These are phyloP conservation scores for Cubamyces lactineus DNA, from an alignment of 768 basidiomycete genomes.

Conservation along the genomic window DNA sequence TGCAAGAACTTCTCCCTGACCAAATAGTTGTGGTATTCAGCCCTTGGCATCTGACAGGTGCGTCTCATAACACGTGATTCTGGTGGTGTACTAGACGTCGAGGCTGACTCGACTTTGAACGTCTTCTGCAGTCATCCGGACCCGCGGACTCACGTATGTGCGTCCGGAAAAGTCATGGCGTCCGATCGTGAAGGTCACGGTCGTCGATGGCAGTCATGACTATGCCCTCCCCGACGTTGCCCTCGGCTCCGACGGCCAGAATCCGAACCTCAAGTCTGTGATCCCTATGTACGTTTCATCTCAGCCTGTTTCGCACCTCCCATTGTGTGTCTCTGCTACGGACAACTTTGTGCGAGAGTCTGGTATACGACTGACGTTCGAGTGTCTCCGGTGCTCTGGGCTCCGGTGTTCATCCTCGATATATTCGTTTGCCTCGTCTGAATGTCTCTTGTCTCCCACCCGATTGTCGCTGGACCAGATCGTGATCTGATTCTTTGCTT, in stretches of 20 bases:
- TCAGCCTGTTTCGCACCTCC: not conserved
- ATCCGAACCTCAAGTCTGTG: constrained; percentile 60
- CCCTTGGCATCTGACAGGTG: constrained; percentile 37
- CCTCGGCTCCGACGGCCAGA: constrained; percentile 72
- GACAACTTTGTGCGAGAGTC: not conserved
- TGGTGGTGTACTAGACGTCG: not conserved
- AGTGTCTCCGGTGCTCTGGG: no score
- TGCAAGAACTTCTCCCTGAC: not conserved
- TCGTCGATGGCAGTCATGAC: constrained; percentile 45
- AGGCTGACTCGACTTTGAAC: not conserved
- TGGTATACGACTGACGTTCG: no score
- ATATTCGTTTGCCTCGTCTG: no score
- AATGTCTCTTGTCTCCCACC: no score
- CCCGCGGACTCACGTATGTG: constrained; percentile 43
- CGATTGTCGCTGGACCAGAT: no score
- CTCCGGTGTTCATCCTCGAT: no score
- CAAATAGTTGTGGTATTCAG: constrained; percentile 14
- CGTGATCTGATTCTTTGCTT: no score
- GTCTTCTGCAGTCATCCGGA: constrained; percentile 40
- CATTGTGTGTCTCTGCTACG: not conserved
- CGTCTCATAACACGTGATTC: not conserved
- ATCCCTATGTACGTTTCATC: constrained; percentile 53
- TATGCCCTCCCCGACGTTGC: constrained; percentile 46
- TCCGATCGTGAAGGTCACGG: constrained; percentile 61
- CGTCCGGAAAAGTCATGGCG: constrained; percentile 68